Evolutionary conservation across 352 stramenopile species (phyloP), one percentile per base, ranked within the genome.

Genomic region (Blastocystis sp.): DNA sequence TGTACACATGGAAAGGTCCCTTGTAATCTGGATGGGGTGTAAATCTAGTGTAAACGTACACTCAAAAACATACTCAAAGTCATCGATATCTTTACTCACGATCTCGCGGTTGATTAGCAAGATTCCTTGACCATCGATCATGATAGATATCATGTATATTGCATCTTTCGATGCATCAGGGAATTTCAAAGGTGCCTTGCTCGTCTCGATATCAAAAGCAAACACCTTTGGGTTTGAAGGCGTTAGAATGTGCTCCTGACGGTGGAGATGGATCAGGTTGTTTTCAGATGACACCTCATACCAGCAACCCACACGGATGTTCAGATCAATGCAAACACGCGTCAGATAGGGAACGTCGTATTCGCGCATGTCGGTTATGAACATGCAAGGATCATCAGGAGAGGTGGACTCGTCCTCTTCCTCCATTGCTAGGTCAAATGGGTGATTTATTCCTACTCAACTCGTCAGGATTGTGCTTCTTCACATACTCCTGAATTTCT

Each of bases 201-300:
- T 98, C 93, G 95, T 98, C 92, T 99, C 97, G 69, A 99, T 99
- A 93, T 99, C 97, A 91, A 98, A 99, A 6, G 97, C 97, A 69
- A 98, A 95, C n/a, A 99, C 95, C 6, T 96, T 92, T 0, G 94
- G 95, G 90, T 97, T 95, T 13, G 95, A 93, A 13, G 93, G 90
- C 2, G 92, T 92, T 0, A 89, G 53, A 20, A 89, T 89, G 66
- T 89, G 63, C 34, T 92, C 91, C 69, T 91, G 90, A 73, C 90
- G 91, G 30, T 75, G 89, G 30, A 93, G 90, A 1, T 87, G 73
- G 47, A 87, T 85, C 6, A 30, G 16, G 16, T 43, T 79, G 24
- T 47, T 39, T 37, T 96, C 92, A 70, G 96, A 95, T 7, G 91
- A 92, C 4, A 99, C 95, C 55, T 95, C 94, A 91, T 98, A 99